Percentiles rank a stretch among this genome's conserved stretches.
Conservation (phyloP, 345 rosid species). For the Heritiera fomes region DNA sequence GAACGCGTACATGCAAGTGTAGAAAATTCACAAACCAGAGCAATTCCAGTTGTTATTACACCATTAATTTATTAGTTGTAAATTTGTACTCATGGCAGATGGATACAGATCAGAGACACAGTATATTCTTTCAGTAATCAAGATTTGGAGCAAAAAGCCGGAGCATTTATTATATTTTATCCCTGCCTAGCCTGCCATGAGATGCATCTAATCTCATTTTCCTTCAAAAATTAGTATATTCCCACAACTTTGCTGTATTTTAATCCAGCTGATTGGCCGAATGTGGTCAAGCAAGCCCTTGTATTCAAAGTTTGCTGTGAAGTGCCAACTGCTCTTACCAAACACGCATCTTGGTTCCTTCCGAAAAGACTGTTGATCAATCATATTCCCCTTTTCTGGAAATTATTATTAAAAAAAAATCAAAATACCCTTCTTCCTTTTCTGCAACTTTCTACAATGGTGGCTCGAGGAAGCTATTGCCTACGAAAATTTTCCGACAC, state of each 20-base stretch:
- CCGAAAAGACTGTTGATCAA: not conserved
- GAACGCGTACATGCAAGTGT: not conserved
- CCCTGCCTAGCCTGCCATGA: not conserved
- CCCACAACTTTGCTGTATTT: not conserved
- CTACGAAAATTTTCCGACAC: not conserved
- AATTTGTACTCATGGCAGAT: not conserved
- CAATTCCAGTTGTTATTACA: not conserved
- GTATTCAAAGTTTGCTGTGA: not conserved
- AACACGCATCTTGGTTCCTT: not conserved
- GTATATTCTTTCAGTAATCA: not conserved
- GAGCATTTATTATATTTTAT: not conserved
- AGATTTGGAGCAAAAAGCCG: not conserved
- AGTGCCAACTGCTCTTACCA: conserved; percentile 3
- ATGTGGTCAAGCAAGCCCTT: not conserved
- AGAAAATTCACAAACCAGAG: not conserved
- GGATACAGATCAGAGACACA: not conserved
- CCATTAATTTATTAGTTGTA: not conserved
- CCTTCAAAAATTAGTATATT: not conserved
- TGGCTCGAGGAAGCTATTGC: not conserved
- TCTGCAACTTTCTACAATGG: not conserved
- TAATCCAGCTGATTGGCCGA: not conserved
- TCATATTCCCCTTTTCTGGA: too few species aligned
- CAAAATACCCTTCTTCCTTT: not conserved
- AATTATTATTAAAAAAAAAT: not conserved
- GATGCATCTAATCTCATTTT: not conserved